Conservation (phyloP, 495 filamentous ascomycete species). For the Parathielavia appendiculata region DNA sequence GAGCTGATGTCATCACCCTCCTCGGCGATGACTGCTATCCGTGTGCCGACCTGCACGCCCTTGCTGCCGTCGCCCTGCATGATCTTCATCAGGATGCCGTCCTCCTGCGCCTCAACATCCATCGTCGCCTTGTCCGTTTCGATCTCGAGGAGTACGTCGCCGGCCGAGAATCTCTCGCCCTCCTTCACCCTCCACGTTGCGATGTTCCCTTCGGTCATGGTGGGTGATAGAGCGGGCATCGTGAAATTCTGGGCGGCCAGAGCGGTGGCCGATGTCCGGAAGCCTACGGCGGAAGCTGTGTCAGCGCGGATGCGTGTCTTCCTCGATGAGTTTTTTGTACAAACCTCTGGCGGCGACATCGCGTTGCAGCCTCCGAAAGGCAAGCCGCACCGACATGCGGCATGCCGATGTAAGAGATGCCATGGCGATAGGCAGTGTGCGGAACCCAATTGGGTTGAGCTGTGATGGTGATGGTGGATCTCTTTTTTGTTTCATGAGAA, state of each 20-base stretch:
- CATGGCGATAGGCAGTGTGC: conserved; percentile 32
- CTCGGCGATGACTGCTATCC: conserved; percentile 75
- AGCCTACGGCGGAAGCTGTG: conserved; percentile 48
- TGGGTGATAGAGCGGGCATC: conserved; percentile 82
- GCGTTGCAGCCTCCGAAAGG: conserved; percentile 43
- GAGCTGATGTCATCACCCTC: conserved; percentile 64
- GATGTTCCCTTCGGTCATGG: conserved; percentile 84
- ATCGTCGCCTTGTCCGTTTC: conserved; percentile 87
- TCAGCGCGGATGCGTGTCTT: neutral
- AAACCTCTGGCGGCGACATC: conserved; percentile 50
- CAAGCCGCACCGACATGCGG: conserved; percentile 44
- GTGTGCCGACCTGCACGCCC: conserved; percentile 61
- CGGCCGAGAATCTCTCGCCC: conserved; percentile 67
- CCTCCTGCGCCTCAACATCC: conserved; percentile 86
- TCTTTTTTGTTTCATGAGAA: conserved; percentile 10
- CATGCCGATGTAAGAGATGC: conserved; percentile 50
- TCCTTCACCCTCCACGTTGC: conserved; percentile 72
- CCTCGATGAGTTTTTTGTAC: conserved; percentile 6
- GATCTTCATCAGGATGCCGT: conserved; percentile 74
- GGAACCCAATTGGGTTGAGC: conserved; percentile 14
- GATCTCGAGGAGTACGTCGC: conserved; percentile 78
- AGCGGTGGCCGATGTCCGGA: conserved; percentile 52
- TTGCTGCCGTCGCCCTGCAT: conserved; percentile 65
- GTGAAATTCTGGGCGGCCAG: conserved; percentile 71
- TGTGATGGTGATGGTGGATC: conserved; percentile 16